Base-by-base conservation (phyloP, 2,329 filamentous ascomycete species). In the Coniochaeta pulveracea region DNA sequence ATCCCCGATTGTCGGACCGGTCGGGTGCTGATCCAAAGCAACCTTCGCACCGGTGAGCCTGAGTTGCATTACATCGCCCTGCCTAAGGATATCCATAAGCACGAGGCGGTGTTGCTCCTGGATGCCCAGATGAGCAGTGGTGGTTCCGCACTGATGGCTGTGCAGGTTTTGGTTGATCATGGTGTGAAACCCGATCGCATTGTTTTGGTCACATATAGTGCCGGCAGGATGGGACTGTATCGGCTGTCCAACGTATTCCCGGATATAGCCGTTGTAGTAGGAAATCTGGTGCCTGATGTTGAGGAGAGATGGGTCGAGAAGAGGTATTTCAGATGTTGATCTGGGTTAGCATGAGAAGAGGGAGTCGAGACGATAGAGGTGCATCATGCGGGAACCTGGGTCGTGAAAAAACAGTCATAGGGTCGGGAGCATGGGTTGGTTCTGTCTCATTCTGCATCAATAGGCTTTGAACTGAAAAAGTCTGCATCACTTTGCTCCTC, bases 71-170 rank as follows among this genome's bases (percentile, higher is more conserved):
- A 88, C 51, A 69, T 88, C 38, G 84, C 84, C 42, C 64, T 98
- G 4, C 82, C 85, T 0, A 64, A 72, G 3, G 72, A 85, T 40
- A 82, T 96, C 36, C 61, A 71, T 38, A 56, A 70, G 26, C 82
- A 94, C 49, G 78, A 84, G 43, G 80, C 80, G 32, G 85, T 98
- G 12, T 64, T 98, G 39, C 64, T 98, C 6, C 64, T 96, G 14
- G 91, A 96, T 55, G 80, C 88, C 10, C 91, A 98, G 52, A 95
- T 96, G 82, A 85, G 85, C 17, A 88, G 80, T 40, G 91, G 91
- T 26, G 89, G 88, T 22, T 72, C 76, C 11, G 75, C 74, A 1
- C 62, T 98, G 37, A 98, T 98, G 91, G 86, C 91, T 1, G 88
- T 96, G 26, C 82, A 91, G 49, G 85, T 96, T n/a, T 63, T 98